Evolutionary conservation across 2,329 filamentous ascomycete genomes (phyloP).

Genomic region (Gaeumannomyces tritici): DNA sequence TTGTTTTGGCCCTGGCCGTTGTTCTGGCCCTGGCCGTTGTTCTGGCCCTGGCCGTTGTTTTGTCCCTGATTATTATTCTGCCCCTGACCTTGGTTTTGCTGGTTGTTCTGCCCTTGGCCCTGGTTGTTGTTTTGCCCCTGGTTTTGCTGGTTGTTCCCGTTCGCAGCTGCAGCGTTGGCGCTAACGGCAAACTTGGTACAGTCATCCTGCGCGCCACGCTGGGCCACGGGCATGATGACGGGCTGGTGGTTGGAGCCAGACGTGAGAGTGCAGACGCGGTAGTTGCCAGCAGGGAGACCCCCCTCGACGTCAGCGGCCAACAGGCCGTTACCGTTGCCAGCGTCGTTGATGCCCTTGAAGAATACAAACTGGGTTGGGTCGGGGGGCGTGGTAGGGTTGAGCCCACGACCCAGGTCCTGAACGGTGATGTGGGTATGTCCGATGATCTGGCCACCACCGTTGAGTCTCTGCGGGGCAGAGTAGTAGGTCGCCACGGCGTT

Average conservation of each 20-base stretch:
- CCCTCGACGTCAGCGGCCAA: constrained; percentile 24
- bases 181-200: constrained; percentile 31
- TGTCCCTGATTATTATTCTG: background rate
- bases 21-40: constrained; percentile 1
- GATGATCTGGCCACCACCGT: constrained; percentile 37
- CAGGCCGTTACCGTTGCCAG: constrained; percentile 25
- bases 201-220: constrained; percentile 34
- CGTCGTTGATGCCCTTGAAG: constrained; percentile 31
- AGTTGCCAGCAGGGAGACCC: constrained; percentile 30
- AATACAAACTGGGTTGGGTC: constrained; percentile 37
- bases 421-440: constrained; percentile 52
- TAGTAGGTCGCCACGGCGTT: constrained; percentile 53
- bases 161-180: constrained; percentile 5
- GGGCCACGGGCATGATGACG: constrained; percentile 33
- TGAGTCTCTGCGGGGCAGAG: constrained; percentile 44
- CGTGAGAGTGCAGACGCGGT: constrained; percentile 32
- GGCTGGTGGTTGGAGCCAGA: constrained; percentile 31
- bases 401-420: constrained; percentile 39
- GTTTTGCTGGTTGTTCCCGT: background rate
- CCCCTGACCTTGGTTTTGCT: background rate
- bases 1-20: constrained; percentile 5
- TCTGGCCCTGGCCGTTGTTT: background rate
- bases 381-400: constrained; percentile 38
- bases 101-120: constrained; percentile 3
- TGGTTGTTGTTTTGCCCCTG: background rate